Conservation (phyloP, 768 basidiomycete species). For the Tylopilus plumbeoviolaceoides region DNA sequence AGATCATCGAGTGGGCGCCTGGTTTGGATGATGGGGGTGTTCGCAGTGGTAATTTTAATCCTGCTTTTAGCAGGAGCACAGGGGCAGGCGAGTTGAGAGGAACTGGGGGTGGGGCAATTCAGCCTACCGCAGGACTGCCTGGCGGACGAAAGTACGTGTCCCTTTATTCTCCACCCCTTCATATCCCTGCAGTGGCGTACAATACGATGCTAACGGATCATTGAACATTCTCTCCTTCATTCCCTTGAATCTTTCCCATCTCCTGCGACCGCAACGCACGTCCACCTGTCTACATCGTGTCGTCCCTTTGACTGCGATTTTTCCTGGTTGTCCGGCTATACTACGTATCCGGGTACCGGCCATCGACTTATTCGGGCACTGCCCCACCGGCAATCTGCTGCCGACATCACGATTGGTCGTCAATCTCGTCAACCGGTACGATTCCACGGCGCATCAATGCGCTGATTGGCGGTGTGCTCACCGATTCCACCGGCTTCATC, state of each 20-base stretch:
- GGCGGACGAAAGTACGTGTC: constrained; percentile 27
- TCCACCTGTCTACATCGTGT: not conserved
- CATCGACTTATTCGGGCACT: constrained; percentile 4
- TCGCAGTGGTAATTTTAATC: not conserved
- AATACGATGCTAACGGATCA: constrained; percentile 11
- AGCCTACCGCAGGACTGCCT: constrained; percentile 9
- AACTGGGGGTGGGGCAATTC: constrained; percentile 5
- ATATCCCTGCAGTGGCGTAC: not conserved
- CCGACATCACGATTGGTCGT: not conserved
- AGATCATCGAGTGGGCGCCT: constrained; percentile 21
- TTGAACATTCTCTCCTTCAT: not conserved
- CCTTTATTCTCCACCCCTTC: not conserved
- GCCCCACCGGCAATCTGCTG: constrained; percentile 14
- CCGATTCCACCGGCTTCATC: constrained; percentile 2
- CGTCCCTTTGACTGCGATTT: not conserved
- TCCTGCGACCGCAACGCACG: constrained; percentile 1
- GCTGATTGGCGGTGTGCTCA: constrained; percentile 11
- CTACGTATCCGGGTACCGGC: constrained; percentile 7
- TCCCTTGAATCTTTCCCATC: not conserved
- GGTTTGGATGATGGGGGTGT: constrained; percentile 5
- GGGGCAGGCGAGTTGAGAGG: constrained; percentile 2
- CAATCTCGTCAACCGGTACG: not conserved
- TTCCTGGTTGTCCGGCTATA: constrained; percentile 10
- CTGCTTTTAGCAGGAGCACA: not conserved
- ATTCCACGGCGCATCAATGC: constrained; percentile 4